These are phyloP conservation scores for Mucor circinelloides DNA, from an alignment of 371 early-diverging fungal genomes.

Conservation along the genomic window DNA sequence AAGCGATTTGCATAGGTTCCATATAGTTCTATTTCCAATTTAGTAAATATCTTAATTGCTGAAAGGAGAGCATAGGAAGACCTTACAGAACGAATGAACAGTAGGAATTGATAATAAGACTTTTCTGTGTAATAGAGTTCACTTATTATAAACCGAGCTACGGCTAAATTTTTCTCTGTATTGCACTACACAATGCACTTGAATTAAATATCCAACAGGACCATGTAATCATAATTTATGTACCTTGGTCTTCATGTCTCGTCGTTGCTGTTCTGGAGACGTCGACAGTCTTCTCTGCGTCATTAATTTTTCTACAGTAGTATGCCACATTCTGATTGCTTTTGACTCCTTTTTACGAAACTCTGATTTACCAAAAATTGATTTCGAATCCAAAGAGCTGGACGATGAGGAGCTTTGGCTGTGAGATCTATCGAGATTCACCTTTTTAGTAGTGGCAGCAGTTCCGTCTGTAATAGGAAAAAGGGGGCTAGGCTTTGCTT, in stretches of 20 bases:
- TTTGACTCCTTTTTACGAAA: constrained; percentile 7
- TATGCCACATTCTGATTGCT: constrained; percentile 13
- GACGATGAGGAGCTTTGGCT: neutral
- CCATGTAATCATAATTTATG: neutral
- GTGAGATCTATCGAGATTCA: neutral
- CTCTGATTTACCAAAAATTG: neutral
- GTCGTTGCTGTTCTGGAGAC: neutral
- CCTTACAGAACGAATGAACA: constrained; percentile 36
- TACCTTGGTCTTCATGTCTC: neutral
- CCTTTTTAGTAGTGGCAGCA: neutral
- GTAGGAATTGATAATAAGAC: constrained; percentile 36
- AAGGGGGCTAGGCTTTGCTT: neutral
- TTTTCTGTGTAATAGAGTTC: constrained; percentile 30
- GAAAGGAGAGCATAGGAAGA: neutral
- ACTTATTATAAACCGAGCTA: constrained; percentile 23
- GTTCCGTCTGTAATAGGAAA: neutral
- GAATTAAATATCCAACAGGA: neutral
- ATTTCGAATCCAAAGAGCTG: neutral
- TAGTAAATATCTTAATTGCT: neutral
- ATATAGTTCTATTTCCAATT: constrained; percentile 32
- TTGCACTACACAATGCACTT: neutral
- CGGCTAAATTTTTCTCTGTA: constrained; percentile 7
- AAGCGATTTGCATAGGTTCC: constrained; percentile 34
- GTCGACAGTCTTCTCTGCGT: neutral
- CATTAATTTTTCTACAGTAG: neutral